Base-by-base conservation (phyloP, 371 early-diverging fungal species). In the Lichtheimia ornata region DNA sequence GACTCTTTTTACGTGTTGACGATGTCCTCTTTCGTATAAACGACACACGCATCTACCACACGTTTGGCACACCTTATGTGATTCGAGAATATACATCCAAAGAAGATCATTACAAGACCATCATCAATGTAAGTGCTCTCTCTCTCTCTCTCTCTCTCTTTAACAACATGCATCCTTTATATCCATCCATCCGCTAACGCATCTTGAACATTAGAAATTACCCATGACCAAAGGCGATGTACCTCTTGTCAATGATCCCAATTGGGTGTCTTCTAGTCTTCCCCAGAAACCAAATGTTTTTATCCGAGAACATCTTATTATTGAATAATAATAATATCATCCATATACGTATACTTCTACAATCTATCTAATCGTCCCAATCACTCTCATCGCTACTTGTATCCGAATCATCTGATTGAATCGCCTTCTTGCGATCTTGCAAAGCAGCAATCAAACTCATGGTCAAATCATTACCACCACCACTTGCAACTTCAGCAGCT, bases 1-100 rank as follows among this genome's bases (percentile, higher is more conserved):
- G 98, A 7, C 92, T 90, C 71, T 95, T 94, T 65, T 63, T 97
- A 55, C 86, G 97, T 17, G 94, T 97, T n/a, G 98, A 97, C 71
- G 88, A 91, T 62, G 98, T 97, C 2, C 67, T 94, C 52, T 91
- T 95, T 64, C 85, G 94, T 27, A 77, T 94, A 13, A 86, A 87
- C 57, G 98, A 97, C 58, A 95, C 97, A 0, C 82, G 98, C 17
- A 41, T 94, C 22, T 94, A 93, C 72, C 94, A 96, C 73, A 85
- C 84, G 50, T 96, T 96, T 74, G 93, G 88, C 4, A 73, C 83
- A 24, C 62, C 76, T 1, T 65, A 64, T 47, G 35, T 96, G 30
- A 53, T 91, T 47, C 83, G 91, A 40, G 96, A 97, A 77, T 89
- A 86, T 63, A 77, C 88, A 49, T 77, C 82, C 5, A 75, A 84